Percentiles rank a stretch among this genome's conserved stretches.
Conservation (phyloP, 305 asterid species). For the Salvia sclarea region DNA sequence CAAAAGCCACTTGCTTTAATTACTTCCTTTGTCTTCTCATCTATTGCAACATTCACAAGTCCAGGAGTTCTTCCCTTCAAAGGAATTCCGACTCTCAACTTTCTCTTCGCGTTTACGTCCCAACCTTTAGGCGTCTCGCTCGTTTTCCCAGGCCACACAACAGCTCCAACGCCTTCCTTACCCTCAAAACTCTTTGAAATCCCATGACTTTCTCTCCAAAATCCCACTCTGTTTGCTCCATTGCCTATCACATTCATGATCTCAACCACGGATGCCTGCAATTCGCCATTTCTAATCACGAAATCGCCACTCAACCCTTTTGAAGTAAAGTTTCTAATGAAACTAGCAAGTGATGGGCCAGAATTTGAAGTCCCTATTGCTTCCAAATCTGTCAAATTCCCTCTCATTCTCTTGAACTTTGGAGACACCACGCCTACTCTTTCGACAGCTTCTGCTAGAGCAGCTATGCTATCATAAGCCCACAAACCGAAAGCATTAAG, state of each 20-base stretch:
- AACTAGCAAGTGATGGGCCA: too few species aligned
- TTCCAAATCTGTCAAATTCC: too few species aligned
- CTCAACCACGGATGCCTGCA: too few species aligned
- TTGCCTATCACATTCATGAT: too few species aligned
- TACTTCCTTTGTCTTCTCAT: constrained; percentile 30
- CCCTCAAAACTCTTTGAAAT: too few species aligned
- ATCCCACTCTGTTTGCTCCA: too few species aligned
- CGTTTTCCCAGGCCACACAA: constrained; percentile 56
- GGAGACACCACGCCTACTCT: constrained; percentile 19
- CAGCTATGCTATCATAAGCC: constrained; percentile 41
- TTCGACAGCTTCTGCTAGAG: constrained; percentile 40
- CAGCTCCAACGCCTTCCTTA: constrained; percentile 32
- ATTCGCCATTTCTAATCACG: too few species aligned
- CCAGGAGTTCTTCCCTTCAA: constrained; percentile 37
- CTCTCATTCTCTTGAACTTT: too few species aligned
- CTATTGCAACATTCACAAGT: constrained; percentile 34
- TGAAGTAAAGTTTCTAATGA: too few species aligned
- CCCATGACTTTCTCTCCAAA: too few species aligned
- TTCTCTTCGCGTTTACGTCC: constrained; percentile 38
- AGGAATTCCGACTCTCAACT: constrained; percentile 46
- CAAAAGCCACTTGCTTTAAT: constrained; percentile 44
- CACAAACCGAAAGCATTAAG: constrained; percentile 43
- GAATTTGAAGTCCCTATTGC: too few species aligned
- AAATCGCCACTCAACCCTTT: too few species aligned
- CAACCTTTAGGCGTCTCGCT: constrained; percentile 46